Base-by-base conservation (phyloP, 257 asterid species). In the Cynanchum wilfordii region DNA sequence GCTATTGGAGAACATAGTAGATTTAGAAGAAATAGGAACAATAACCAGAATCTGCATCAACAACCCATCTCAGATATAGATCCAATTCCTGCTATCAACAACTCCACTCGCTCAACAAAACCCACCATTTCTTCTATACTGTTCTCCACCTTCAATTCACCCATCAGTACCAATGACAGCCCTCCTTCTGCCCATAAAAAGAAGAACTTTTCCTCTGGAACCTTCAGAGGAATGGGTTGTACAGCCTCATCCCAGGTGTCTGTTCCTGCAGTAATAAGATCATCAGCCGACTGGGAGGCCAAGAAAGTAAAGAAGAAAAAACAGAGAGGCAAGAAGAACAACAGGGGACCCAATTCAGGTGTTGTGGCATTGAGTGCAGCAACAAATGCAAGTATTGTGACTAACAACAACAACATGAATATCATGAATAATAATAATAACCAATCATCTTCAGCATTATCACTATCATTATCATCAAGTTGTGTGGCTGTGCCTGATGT, bases 191-290 rank as follows among this genome's bases (percentile, higher is more conserved):
- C 81, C 36, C 78, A 83, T 40, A 93, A 91, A 80, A 93, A 91
- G 42, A 93, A 88, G 79, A 89, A 86, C 78, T 91, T 91, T 78
- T 44, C 89, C 2, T 80, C 94, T 7, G 78, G 90, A 5, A 84
- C 91, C 36, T 91, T 93, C 82, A 76, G 98, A 58, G 97, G 96
- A 3, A 79, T 93, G 24, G 98, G 98, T 5, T 93, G 98, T 75
- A 77, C 96, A 3, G 97, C 97, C 64, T 84, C 98, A 66, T 78
- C 96, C 0, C 96, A 93, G 71, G 98, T 93, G 51, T 93, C 98
- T 7, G 96, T 93, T 13, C 97, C 98, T 52, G 96, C 95, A 0
- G 89, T 83, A 2, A 91, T 93, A 16, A 85, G 98, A 77, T 80
- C 87, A 1, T 91, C 98, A 0, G 96, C 97, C 69, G 86, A 84